Conservation (phyloP, 495 filamentous ascomycete species). For the Alectoria sarmentosa region DNA sequence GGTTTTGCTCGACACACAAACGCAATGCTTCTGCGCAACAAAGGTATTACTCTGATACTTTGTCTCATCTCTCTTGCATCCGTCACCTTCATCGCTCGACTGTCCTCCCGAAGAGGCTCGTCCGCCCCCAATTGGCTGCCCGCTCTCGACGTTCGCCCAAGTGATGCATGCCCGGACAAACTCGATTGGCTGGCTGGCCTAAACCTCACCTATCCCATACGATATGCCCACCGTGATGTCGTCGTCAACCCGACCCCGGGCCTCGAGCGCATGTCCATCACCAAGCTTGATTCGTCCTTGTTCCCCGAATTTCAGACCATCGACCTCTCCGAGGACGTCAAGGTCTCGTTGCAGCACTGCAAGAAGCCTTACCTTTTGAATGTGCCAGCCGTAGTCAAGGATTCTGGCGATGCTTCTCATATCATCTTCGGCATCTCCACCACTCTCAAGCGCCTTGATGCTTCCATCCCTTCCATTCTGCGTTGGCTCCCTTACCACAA, state of each 20-base stretch:
- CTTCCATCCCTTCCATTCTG: slow-evolving; percentile 40
- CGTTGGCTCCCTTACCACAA: slow-evolving; percentile 46
- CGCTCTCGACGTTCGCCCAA: slow-evolving; percentile 2
- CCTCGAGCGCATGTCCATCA: slow-evolving; percentile 20
- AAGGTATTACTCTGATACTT: slow-evolving; percentile 8
- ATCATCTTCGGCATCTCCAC: slow-evolving; percentile 46
- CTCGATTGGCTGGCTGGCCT: slow-evolving; percentile 23
- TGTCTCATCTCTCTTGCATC: slow-evolving; percentile 14
- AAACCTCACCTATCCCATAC: slow-evolving; percentile 24
- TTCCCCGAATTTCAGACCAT: slow-evolving; percentile 41
- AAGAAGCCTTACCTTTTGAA: slow-evolving; percentile 37
- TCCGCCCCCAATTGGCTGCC: slow-evolving; percentile 12
- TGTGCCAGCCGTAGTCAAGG: slow-evolving; percentile 38
- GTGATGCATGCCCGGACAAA: slow-evolving; percentile 20
- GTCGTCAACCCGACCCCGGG: slow-evolving; percentile 16
- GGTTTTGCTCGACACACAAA: slow-evolving; percentile 4
- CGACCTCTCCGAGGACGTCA: slow-evolving; percentile 40
- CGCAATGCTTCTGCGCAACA: slow-evolving; percentile 13
- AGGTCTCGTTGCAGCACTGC: slow-evolving; percentile 36
- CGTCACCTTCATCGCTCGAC: slow-evolving; percentile 11
- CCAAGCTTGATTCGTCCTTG: slow-evolving; percentile 34
- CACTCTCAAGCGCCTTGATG: slow-evolving; percentile 44
- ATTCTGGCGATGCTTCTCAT: slow-evolving; percentile 43
- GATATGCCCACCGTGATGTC: slow-evolving; percentile 27
- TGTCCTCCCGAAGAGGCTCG: slow-evolving; percentile 7